Percentiles rank a stretch among this genome's conserved stretches.
Conservation (phyloP, 2,329 filamentous ascomycete genomes). For the Bipolaris victoriae region DNA sequence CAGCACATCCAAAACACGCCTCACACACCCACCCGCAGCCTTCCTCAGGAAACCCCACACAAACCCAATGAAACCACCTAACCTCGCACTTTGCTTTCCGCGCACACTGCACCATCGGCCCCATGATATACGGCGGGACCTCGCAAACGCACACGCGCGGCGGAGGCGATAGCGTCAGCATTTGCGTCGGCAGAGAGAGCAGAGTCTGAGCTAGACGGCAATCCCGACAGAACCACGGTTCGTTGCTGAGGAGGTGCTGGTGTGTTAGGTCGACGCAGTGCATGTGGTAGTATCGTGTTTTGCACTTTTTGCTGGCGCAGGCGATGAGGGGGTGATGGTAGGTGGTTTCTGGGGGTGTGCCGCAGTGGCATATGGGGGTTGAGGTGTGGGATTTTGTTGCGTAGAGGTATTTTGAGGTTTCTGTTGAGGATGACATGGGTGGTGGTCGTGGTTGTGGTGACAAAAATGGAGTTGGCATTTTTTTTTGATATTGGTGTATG, state of each 20-base stretch:
- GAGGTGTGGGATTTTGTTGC: not conserved
- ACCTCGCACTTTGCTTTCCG: not conserved
- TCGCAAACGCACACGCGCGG: conserved; percentile 1
- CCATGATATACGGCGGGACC: not conserved
- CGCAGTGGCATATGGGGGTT: conserved; percentile 2
- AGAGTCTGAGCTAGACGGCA: not conserved
- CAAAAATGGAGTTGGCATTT: not conserved
- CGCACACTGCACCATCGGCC: conserved; percentile 1
- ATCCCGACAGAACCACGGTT: not conserved
- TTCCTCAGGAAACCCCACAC: not conserved
- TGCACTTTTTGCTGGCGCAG: conserved; percentile 2
- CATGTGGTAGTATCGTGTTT: conserved; percentile 6
- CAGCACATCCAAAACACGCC: not conserved
- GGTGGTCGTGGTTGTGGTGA: not conserved
- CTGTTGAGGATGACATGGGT: not conserved
- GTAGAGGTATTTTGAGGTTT: not conserved
- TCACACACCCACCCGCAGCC: not conserved
- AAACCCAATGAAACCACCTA: conserved; percentile 1
- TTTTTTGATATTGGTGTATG: not conserved
- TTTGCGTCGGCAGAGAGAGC: too few species aligned
- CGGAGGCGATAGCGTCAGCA: too few species aligned
- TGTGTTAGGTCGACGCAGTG: not conserved
- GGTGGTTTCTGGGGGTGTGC: not conserved
- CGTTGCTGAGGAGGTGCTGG: not conserved
- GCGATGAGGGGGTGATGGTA: conserved; percentile 4